Base-by-base conservation (phyloP, 768 basidiomycete genomes). In the Kwoniella sp. region DNA sequence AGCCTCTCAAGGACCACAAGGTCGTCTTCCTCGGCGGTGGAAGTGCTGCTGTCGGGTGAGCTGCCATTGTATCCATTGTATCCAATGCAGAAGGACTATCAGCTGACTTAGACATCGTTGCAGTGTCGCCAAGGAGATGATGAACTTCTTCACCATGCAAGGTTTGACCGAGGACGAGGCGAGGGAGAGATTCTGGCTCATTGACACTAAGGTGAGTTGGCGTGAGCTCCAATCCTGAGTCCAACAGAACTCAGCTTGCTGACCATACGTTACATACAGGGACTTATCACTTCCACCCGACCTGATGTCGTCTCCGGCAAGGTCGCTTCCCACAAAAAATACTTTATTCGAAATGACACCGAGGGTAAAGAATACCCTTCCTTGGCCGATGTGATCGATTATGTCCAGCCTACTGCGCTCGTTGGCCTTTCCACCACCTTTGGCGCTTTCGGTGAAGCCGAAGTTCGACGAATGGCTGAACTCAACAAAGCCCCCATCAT, bases 1-100 rank as follows among this genome's bases (percentile, higher is more conserved):
- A 81, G 8, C 84, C 89, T 8, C 82, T 92, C 44, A 82, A 83
- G 33, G 85, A 87, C 29, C 93, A 95, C 74, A 86, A 87, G 40
- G 91, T 96, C 72, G 85, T 95, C 47, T 95, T 97, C 84, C 88
- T 91, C 58, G 94, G 94, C 19, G 91, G 93, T 3, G 94, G 94
- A 5, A 90, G 88, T 25, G 90, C 91, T 1, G 93, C 92, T 66
- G 90, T 96, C 57, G 94, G 74, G 74, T 76, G 54, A 68, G 71
- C 60, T 47, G 17, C 4, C 40, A 10, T 19, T 44, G 7, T 9
- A 44, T 44, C 17, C 10, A 44, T 19, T 6, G n/a, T n/a, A n/a
- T n/a, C n/a, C n/a, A 44, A 9, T 33, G 33, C 33, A 15, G n/a
- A n/a, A 44, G 40, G 17, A 44, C 10, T 44, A 9, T 44, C 40